Percentiles rank a stretch among this genome's conserved stretches.
Conservation (phyloP, 345 rosid genomes). For the Eucalyptus erythrocorys region DNA sequence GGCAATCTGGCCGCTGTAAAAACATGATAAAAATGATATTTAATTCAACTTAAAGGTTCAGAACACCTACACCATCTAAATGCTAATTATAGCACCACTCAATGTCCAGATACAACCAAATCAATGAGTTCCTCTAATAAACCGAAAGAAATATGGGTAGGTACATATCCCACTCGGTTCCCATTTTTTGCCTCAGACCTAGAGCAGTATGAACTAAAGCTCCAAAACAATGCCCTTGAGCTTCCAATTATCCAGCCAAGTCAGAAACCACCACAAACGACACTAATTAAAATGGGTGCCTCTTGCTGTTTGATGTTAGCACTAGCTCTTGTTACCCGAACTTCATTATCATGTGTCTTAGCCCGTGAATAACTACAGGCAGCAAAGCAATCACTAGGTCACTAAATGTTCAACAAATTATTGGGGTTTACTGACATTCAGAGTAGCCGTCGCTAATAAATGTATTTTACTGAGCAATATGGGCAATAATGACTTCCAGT, state of each 20-base stretch:
- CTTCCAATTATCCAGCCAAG: neutral
- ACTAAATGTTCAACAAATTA: neutral
- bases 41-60: neutral
- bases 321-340: neutral
- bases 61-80: neutral
- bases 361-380: neutral
- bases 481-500: neutral
- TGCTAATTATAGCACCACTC: neutral
- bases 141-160: neutral
- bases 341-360: neutral
- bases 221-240: neutral
- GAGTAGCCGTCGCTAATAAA: neutral
- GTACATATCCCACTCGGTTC: neutral
- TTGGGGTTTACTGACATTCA: neutral
- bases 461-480: neutral
- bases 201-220: neutral
- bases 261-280: neutral
- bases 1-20: constrained; percentile 32
- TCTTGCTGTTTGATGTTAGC: neutral
- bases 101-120: neutral
- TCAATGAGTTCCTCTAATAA: neutral
- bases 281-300: neutral
- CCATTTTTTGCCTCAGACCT: neutral
- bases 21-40: neutral
- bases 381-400: neutral